Base-by-base conservation (phyloP, 306 rosid species). In the Astragalus membranaceus region DNA sequence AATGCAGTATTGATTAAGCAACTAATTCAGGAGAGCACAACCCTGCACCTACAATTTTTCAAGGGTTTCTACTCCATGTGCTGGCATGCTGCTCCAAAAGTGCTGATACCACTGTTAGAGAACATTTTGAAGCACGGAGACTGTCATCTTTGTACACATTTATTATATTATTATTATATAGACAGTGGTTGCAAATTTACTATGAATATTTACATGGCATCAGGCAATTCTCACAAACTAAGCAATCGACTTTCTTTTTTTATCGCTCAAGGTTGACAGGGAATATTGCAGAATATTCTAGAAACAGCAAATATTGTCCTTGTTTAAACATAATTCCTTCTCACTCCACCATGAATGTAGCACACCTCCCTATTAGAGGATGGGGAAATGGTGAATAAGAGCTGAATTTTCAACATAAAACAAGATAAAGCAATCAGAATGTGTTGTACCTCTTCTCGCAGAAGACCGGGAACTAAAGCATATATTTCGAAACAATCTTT, bases 381-480 rank as follows among this genome's bases (percentile, higher is more conserved):
- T 7, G 42, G 62, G 17, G 10, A 12, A 70, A 63, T 32, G 44
- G 9, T 10, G 35, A 57, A 74, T 16, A n/a, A 16, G 13, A 29
- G 64, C 49, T 47, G 42, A 30, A 10, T 15, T 55, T 5, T 42
- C 56, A 64, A 47, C 70, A 67, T 32, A 36, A 59, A 62, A 57
- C 52, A 73, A 23, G 35, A 54, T 16, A 41, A 62, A 62, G 29
- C 12, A 39, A 14, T 30, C 35, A 66, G 65, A 78, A 69, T 75
- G 44, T 60, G 71, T 44, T 55, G 54, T 80, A 91, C 99, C 99
- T 95, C 99, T 78, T 95, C 99, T 11, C 99, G 95, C 10, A 95
- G 87, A 79, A 95, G 96, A 36, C 99, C 99, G 12, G 99, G 99
- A 80, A 95, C 99, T 82, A 91, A 79, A 75, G 99, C 99, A 78